Base-by-base conservation (phyloP, 1,139 yeast genomes). In the Blastobotrys buckinghamii region DNA sequence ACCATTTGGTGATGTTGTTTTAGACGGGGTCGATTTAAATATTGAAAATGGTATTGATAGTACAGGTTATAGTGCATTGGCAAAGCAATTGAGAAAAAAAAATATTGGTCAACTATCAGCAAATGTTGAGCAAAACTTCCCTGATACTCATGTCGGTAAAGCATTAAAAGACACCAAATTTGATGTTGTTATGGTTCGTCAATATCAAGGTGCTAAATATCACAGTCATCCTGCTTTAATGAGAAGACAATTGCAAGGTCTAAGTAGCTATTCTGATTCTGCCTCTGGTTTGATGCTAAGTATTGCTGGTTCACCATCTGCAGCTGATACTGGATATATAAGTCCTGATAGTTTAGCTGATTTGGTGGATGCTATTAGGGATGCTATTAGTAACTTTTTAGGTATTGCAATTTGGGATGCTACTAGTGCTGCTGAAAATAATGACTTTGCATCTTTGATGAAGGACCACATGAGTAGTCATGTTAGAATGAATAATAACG, bases 371-470 rank as follows among this genome's bases (percentile, higher is more conserved):
- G 10, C 15, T 7, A 72, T 81, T 49, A 67, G 73, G 42, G 58
- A 68, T 40, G 65, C 70, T 46, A 65, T 71, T 50, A 58, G 73
- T 8, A 66, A 75, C 48, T 86, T 89, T 61, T 96, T 95, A 55
- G 97, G 97, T 63, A 76, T 89, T 58, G 81, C 86, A 70, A 69
- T 89, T 54, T 89, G 97, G 97, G 96, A 89, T 67, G 96, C 95
- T 48, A 82, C 94, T 48, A 88, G 84, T 65, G 89, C 84, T 15
- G 77, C 74, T 62, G 63, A 74, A 19, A 87, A 86, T 62, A 44
- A 49, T 15, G 65, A 61, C 27, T 70, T 72, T 44, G 81, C 80
- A 36, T 64, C 62, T 20, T 69, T 68, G 48, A 78, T 66, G 60
- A 77, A 70, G 33, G 66, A 62, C 27, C 70, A 68, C n/a, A 67